Conservation (phyloP, 306 rosid species). For the Acmispon strigosus region DNA sequence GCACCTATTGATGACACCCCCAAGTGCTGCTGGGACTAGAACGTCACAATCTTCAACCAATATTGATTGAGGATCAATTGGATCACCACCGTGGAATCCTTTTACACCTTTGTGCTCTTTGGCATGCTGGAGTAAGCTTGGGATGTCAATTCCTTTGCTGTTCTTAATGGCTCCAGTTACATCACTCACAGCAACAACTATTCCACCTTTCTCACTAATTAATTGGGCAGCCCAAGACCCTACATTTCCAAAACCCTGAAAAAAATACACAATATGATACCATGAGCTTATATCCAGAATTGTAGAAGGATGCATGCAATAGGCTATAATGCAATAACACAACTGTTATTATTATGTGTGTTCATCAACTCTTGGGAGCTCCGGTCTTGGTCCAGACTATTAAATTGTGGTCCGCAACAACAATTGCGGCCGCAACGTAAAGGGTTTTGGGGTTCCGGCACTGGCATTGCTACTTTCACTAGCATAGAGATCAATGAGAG, state of each 20-base stretch:
- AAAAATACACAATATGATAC: neutral
- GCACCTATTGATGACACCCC: constrained; percentile 91
- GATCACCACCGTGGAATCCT: constrained; percentile 71
- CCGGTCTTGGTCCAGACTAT: too few relatives aligned
- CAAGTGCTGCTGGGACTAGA: constrained; percentile 95
- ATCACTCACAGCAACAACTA: constrained; percentile 88
- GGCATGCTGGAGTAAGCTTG: constrained; percentile 63
- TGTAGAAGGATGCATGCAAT: too few relatives aligned
- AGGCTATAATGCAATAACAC: neutral
- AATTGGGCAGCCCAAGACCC: constrained; percentile 97
- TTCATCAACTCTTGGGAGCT: neutral
- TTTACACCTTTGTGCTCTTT: constrained; percentile 54
- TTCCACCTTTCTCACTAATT: constrained; percentile 74
- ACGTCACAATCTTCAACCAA: constrained; percentile 88
- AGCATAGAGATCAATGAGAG: neutral
- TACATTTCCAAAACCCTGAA: constrained; percentile 94
- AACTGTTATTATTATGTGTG: neutral
- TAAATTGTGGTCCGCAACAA: too few relatives aligned
- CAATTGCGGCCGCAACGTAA: too few relatives aligned
- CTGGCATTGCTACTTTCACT: neutral
- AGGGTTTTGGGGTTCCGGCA: too few relatives aligned
- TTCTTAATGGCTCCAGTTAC: constrained; percentile 88
- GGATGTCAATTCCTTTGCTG: constrained; percentile 71
- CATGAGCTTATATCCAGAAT: neutral
- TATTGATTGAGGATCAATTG: constrained; percentile 52